Evolutionary conservation across 2,329 filamentous ascomycete species (phyloP).

Genomic region (Seiridium unicorne): DNA sequence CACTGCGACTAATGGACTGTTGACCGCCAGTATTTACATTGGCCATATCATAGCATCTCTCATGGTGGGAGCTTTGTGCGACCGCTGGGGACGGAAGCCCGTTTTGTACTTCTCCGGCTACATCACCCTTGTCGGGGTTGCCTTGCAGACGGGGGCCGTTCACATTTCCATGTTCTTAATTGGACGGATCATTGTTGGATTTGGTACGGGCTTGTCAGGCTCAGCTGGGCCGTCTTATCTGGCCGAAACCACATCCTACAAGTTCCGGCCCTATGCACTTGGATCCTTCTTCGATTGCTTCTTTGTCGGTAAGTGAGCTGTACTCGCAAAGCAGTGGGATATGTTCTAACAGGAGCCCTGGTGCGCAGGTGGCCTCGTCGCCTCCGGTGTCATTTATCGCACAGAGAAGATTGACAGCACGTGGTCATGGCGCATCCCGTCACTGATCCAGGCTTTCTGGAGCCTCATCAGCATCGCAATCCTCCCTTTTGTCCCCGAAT

Average conservation of each 20-base stretch:
- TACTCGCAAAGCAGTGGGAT: neutral
- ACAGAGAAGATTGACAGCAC: neutral
- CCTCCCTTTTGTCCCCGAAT: neutral
- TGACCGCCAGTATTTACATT: neutral
- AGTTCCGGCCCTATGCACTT: constrained; percentile 13
- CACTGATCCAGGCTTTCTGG: constrained; percentile 1
- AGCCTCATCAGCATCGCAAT: neutral
- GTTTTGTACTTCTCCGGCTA: neutral
- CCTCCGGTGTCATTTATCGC: neutral
- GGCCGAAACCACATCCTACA: constrained; percentile 24
- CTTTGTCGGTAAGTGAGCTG: neutral
- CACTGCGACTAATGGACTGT: constrained; percentile 18
- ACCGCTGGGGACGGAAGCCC: neutral
- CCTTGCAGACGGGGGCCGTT: neutral
- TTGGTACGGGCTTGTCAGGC: constrained; percentile 12
- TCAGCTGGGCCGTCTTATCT: constrained; percentile 22
- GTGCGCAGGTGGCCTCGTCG: neutral
- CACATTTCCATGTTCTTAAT: constrained; percentile 18
- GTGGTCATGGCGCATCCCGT: constrained; percentile 7
- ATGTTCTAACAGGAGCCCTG: neutral
- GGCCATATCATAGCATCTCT: neutral
- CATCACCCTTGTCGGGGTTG: neutral
- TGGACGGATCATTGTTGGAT: constrained; percentile 22
- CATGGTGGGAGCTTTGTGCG: neutral
- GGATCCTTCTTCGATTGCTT: constrained; percentile 16